Evolutionary conservation across 345 rosid species (phyloP).

Genomic region (Citrus hindsii): DNA sequence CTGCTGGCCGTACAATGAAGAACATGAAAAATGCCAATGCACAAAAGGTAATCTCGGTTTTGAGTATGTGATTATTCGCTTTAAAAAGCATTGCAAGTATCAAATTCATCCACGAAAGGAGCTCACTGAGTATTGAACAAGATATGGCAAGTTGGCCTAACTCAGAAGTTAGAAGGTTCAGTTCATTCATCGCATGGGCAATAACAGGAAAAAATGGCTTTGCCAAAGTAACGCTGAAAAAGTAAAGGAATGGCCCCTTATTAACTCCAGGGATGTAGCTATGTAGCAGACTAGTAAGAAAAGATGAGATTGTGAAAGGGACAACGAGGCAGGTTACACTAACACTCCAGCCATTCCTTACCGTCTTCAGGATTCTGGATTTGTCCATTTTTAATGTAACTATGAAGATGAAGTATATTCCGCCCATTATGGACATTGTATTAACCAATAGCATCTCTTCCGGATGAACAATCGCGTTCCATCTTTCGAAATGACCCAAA

Average conservation of each 20-base stretch:
- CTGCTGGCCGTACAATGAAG: slow-evolving; percentile 8
- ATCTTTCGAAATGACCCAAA: slow-evolving; percentile 5
- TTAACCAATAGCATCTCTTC: not conserved
- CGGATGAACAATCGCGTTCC: not conserved
- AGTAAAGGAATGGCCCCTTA: not conserved
- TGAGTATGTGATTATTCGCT: no score
- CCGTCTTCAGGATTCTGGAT: not conserved
- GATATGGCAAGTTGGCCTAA: slow-evolving; percentile 28
- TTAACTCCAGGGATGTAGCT: not conserved
- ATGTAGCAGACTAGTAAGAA: not conserved
- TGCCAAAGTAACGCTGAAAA: not conserved
- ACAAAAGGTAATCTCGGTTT: not conserved
- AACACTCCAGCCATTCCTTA: slow-evolving; percentile 11
- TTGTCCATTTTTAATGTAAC: slow-evolving; percentile 26
- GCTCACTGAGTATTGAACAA: slow-evolving; percentile 13
- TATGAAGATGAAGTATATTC: slow-evolving; percentile 19
- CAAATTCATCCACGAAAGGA: not conserved
- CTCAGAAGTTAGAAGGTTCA: slow-evolving; percentile 33
- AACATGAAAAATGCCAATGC: not conserved
- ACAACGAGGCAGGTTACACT: not conserved
- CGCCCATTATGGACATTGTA: slow-evolving; percentile 5
- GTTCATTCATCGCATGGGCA: slow-evolving; percentile 17
- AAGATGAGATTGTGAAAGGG: not conserved
- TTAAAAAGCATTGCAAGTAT: no score
- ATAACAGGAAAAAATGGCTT: slow-evolving; percentile 14